These are phyloP conservation scores for Yamadazyma sp. DNA, from an alignment of 805 yeast species.

Conservation along the genomic window DNA sequence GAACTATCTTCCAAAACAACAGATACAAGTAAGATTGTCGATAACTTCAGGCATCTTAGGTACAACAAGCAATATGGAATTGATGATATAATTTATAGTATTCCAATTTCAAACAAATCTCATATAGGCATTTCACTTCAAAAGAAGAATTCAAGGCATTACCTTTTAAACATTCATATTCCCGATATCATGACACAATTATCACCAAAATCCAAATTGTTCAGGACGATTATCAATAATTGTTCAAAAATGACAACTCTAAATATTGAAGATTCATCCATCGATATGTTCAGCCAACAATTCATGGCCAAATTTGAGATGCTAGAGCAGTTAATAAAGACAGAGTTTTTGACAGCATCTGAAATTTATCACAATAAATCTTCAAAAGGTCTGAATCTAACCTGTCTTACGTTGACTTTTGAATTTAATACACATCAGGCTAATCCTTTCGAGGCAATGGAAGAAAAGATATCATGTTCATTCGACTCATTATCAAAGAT, in stretches of 20 bases:
- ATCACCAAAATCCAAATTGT: slow-evolving; percentile 24
- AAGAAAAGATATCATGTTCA: slow-evolving; percentile 21
- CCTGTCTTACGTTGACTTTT: slow-evolving; percentile 37
- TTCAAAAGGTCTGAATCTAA: slow-evolving; percentile 6
- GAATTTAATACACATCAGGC: slow-evolving; percentile 31
- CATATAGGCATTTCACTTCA: slow-evolving; percentile 35
- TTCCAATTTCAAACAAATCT: slow-evolving; percentile 15
- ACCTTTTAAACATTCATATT: slow-evolving; percentile 36
- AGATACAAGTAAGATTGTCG: not conserved
- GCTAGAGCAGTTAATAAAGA: slow-evolving; percentile 18
- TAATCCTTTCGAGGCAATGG: slow-evolving; percentile 27
- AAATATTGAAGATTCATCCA: not conserved
- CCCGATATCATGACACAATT: slow-evolving; percentile 39
- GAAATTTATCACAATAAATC: not conserved
- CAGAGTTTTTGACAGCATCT: slow-evolving; percentile 12
- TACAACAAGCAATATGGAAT: slow-evolving; percentile 16
- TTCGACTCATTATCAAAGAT: slow-evolving; percentile 24
- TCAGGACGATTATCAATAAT: slow-evolving; percentile 8
- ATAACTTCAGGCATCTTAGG: slow-evolving; percentile 29
- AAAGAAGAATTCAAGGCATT: slow-evolving; percentile 32
- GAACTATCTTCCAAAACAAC: slow-evolving; percentile 14
- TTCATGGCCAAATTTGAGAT: slow-evolving; percentile 17
- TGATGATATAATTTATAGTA: slow-evolving; percentile 32
- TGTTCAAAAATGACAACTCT: slow-evolving; percentile 3
- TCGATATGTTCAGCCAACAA: slow-evolving; percentile 15